Evolutionary conservation across 345 rosid species (phyloP), one percentile per base, ranked within the genome.

Genomic region (Erucastrum elatum): DNA sequence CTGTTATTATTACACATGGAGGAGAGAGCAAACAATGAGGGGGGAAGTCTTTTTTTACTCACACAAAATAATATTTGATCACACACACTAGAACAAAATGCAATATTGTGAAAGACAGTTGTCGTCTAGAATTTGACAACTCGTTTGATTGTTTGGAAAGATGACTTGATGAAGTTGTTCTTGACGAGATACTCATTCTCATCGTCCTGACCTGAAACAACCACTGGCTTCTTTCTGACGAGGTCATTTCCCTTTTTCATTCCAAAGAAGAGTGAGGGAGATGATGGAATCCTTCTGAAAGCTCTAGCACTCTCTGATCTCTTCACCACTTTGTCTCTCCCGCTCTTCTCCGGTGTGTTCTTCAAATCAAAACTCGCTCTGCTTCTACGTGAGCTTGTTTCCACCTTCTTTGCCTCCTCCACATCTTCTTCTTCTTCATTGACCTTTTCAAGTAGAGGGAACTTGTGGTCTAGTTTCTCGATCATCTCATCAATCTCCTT

Each of bases 261-360:
- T 6, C 91, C 90, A 27, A 88, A 81, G 65, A 95, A 72, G 82
- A 93, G 80, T 37, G 94, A 91, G 51, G 98, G 98, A 74, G 99
- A 95, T 27, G 99, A 95, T 61, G 97, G 97, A 68, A 91, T 86
- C 69, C 94, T 86, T 33, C 90, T 82, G 70, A 93, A 85, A 63
- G 86, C 88, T 86, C 92, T 91, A 13, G 94, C 90, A 31, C 98
- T 95, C 76, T 90, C 97, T 1, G 97, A 93, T 86, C 97, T 89
- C 71, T 81, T 81, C 39, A 81, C 78, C 16, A 51, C 80, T 82
- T 86, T 87, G 59, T 85, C 91, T 81, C 84, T 87, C 29, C 61
- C 77, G 25, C 64, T 81, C 77, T 82, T 86, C 82, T 86, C 86
- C 13, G 41, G 80, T 75, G 64, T 84, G 66, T 87, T 86, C 77